A percentile compares a stretch with the other conserved stretches of the same genome.
phyloP scores from a whole-genome alignment of 176 grass and related monocot genomes.

The Avena eriantha region DNA sequence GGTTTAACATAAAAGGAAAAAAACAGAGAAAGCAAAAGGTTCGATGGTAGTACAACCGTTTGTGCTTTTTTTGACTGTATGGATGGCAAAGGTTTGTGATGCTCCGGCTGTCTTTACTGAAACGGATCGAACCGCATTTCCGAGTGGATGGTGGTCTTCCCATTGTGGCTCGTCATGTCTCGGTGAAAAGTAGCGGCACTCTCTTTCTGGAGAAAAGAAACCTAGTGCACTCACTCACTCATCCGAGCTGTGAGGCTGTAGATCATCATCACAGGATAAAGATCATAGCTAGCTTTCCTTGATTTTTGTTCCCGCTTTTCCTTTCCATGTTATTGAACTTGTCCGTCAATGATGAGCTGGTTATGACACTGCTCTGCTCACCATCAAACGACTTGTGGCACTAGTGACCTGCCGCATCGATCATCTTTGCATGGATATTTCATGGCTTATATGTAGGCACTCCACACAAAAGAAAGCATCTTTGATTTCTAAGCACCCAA shows the following conservation, averaged over 20 bases:
- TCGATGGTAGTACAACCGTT: neutral
- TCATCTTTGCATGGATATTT: neutral
- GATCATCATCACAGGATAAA: conserved; percentile 9
- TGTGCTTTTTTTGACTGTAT: neutral
- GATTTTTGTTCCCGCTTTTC: neutral
- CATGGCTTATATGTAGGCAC: neutral
- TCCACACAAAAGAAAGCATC: neutral
- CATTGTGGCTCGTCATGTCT: neutral
- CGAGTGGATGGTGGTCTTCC: conserved; percentile 15
- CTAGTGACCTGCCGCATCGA: neutral
- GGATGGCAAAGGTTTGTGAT: neutral
- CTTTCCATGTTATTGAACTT: neutral
- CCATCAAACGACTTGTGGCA: neutral
- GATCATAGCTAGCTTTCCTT: neutral
- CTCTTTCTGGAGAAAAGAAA: conserved; percentile 23
- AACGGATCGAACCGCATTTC: conserved; percentile 36
- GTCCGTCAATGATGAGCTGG: neutral
- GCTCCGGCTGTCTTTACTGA: neutral
- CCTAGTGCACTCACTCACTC: conserved; percentile 21
- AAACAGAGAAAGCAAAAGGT: neutral
- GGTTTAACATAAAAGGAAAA: conserved; percentile 1
- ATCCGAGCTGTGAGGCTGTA: conserved; percentile 12
- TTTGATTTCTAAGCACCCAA: neutral
- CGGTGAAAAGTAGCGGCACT: neutral
- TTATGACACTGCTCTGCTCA: neutral